Base-by-base conservation (phyloP, 2,329 filamentous ascomycete genomes). In the Monosporascus sp. region DNA sequence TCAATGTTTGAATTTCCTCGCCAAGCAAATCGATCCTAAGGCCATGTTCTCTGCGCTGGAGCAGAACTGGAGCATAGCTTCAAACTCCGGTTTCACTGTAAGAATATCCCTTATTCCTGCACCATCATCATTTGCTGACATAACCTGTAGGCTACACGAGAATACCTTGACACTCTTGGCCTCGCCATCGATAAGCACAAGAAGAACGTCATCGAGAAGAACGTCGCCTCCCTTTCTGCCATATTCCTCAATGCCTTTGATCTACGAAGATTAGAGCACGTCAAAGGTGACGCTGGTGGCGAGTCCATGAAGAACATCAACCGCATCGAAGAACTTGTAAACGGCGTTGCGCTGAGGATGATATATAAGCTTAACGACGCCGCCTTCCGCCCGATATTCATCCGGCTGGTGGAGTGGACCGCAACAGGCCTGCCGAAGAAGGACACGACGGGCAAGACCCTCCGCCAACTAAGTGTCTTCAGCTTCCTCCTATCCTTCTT, bases 361-460 rank as follows among this genome's bases (percentile, higher is more conserved):
- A 88, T 96, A 51, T 90, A 96, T 76, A 97, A 97, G 76, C 82
- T 99, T 56, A 97, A 97, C 72, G 94, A 99, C 67, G 86, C 88
- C 1, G 84, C 88, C 0, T 99, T 99, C 83, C 82, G 92, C 14
- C 95, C 94, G 1, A 84, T 99, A 57, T 99, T 97, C 74, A 80
- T 85, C 17, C 83, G 87, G 58, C 75, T 97, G n/a, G 78, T 95
- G 46, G 90, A 96, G 53, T 97, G 92, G 88, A 81, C 88, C 1
- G 78, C 76, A 18, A 73, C 76, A 2, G 79, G 77, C 0, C 70
- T 88, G 45, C 72, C 85, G 18, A 84, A 85, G 72, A 81, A 79
- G 54, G 85, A 90, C 62, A 67, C 67, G 15, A 61, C 72, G 24
- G 85, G 84, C 50, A 79, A 76, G 56, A 70, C 78, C 3, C 72